These are phyloP conservation scores for Acanthochlamys bracteata DNA, from an alignment of 106 monocot species.

Conservation along the genomic window DNA sequence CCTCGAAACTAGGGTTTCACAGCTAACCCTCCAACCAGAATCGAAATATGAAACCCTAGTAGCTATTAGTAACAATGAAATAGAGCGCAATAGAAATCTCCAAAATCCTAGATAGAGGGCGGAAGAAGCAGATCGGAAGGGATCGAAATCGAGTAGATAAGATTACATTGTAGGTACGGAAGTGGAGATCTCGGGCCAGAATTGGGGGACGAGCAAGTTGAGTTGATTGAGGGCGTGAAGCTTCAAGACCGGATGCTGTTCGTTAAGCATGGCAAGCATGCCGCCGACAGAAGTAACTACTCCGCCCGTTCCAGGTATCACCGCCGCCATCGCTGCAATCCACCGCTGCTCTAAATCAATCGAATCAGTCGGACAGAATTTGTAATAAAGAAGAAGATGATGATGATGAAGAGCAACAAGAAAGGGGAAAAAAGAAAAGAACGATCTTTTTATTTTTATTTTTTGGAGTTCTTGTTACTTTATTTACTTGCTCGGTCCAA, in stretches of 20 bases:
- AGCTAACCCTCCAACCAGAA: no score
- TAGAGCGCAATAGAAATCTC: neutral
- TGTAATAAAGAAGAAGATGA: no score
- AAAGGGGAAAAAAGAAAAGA: no score
- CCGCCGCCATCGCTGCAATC: slow-evolving; percentile 2
- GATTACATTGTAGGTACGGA: slow-evolving; percentile 61
- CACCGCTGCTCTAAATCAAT: neutral
- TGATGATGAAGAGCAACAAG: no score
- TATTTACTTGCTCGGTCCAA: no score
- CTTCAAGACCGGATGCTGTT: slow-evolving; percentile 66
- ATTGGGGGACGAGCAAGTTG: slow-evolving; percentile 73
- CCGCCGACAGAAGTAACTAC: slow-evolving; percentile 75
- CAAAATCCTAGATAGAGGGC: neutral
- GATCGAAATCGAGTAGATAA: neutral
- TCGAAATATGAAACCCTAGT: no score
- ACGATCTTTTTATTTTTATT: no score
- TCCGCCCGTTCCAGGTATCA: slow-evolving; percentile 29
- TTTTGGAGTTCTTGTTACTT: no score
- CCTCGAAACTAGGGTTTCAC: no score
- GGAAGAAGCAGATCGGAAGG: neutral
- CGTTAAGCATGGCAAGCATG: slow-evolving; percentile 73
- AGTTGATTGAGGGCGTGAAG: slow-evolving; percentile 74
- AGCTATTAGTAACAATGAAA: no score
- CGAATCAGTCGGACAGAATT: no score
- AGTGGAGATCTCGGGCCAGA: slow-evolving; percentile 97